Percentiles rank a stretch among this genome's conserved stretches.
Conservation (phyloP, 441 rosid genomes). For the Euphorbia celastroides region DNA sequence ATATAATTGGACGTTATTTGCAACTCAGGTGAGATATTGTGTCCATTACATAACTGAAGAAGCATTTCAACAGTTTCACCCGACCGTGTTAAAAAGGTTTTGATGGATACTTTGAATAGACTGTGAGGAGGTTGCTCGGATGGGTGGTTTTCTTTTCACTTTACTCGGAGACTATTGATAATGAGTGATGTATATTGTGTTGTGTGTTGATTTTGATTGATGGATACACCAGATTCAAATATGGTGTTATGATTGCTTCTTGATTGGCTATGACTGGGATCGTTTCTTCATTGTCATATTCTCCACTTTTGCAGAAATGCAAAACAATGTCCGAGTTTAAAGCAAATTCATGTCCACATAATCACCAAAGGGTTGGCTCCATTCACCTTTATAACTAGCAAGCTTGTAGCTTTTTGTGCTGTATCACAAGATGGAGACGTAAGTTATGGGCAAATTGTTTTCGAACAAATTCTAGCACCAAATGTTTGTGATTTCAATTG, state of each 20-base stretch:
- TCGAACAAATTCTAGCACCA: constrained; percentile 21
- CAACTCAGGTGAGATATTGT: too few species aligned
- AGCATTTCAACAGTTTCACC: too few species aligned
- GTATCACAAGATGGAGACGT: constrained; percentile 20
- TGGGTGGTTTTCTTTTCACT: too few species aligned
- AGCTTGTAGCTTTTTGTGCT: constrained; percentile 24
- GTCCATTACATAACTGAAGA: too few species aligned
- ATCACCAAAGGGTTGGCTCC: constrained; percentile 18
- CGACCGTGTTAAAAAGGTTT: too few species aligned
- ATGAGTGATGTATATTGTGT: too few species aligned
- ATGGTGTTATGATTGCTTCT: background rate
- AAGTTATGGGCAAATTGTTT: constrained; percentile 21
- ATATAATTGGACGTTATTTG: too few species aligned
- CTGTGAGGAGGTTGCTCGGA: too few species aligned
- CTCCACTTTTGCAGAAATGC: constrained; percentile 19
- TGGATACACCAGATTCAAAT: too few species aligned
- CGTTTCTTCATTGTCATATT: constrained; percentile 3
- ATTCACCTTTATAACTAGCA: constrained; percentile 26
- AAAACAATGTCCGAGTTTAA: constrained; percentile 16
- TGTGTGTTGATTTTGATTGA: too few species aligned
- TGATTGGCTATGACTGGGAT: background rate
- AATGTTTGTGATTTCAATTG: constrained; percentile 23
- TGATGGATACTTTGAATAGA: too few species aligned
- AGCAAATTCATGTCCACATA: constrained; percentile 29
- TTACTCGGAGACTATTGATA: too few species aligned